phyloP scores from a whole-genome alignment of 2,329 filamentous ascomycete species.

The Monosporascus ibericus region DNA sequence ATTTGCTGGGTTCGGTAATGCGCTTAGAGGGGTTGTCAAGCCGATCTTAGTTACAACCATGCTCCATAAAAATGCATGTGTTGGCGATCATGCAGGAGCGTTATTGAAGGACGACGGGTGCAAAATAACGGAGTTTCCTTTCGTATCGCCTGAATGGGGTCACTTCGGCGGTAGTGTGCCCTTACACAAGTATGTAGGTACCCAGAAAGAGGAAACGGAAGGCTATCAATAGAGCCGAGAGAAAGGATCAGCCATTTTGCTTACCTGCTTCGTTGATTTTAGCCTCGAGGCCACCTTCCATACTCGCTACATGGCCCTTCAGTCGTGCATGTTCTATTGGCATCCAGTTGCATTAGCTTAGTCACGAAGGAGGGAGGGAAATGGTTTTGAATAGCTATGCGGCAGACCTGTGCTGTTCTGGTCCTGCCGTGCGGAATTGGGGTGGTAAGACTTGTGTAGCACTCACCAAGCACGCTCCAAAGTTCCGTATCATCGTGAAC shows the following conservation, averaged over 20 bases:
- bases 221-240: constrained; percentile 19
- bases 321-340: constrained; percentile 79
- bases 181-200: constrained; percentile 17
- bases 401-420: constrained; percentile 16
- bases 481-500: constrained; percentile 95
- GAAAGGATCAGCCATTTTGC: constrained; percentile 32
- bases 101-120: constrained; percentile 8
- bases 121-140: background rate
- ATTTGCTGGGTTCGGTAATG: constrained; percentile 2
- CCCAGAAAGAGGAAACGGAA: constrained; percentile 23
- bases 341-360: constrained; percentile 31
- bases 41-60: background rate
- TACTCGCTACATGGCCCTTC: constrained; percentile 79
- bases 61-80: constrained; percentile 19
- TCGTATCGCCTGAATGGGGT: constrained; percentile 11
- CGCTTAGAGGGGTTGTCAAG: constrained; percentile 1
- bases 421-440: constrained; percentile 13
- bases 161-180: constrained; percentile 11
- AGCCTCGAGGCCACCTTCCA: constrained; percentile 87
- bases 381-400: constrained; percentile 11
- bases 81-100: constrained; percentile 29
- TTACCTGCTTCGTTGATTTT: constrained; percentile 88
- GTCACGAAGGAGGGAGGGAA: constrained; percentile 12
- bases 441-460: constrained; percentile 17
- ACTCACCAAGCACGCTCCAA: constrained; percentile 87